Evolutionary conservation across 805 yeast genomes (phyloP).

Genomic region (Trichomonascus vanleenenianus): DNA sequence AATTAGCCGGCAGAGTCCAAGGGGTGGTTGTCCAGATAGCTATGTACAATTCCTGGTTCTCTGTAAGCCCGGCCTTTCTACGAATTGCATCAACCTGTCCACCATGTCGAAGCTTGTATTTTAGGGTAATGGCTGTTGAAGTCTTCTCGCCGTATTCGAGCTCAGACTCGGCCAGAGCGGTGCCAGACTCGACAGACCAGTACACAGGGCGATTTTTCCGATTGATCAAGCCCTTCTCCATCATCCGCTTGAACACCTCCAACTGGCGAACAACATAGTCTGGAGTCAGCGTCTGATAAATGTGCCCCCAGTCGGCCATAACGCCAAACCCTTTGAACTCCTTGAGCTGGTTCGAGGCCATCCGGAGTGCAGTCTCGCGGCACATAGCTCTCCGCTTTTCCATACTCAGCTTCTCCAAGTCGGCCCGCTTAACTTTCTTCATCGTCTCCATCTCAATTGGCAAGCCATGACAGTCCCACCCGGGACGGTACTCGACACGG

Average conservation of each 20-base stretch:
- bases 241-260: constrained; percentile 55
- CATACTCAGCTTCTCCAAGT: constrained; percentile 27
- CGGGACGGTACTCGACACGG: constrained; percentile 70
- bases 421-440: constrained; percentile 27
- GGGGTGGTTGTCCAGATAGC: constrained; percentile 97
- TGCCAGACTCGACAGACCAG: constrained; percentile 92
- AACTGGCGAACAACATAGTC: constrained; percentile 72
- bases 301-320: constrained; percentile 62
- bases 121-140: constrained; percentile 61
- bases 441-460: constrained; percentile 91
- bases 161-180: constrained; percentile 96
- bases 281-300: constrained; percentile 63
- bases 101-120: constrained; percentile 43
- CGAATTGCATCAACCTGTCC: too few relatives aligned
- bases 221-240: constrained; percentile 58
- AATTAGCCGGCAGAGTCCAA: constrained; percentile 89
- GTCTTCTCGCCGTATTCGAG: constrained; percentile 76
- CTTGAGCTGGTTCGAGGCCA: constrained; percentile 54
- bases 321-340: constrained; percentile 68
- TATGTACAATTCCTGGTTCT: constrained; percentile 12
- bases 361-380: constrained; percentile 54
- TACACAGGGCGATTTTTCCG: constrained; percentile 92
- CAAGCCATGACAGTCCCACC: constrained; percentile 99
- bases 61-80: constrained; percentile 18
- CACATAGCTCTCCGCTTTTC: constrained; percentile 62